A percentile compares a stretch with the other conserved stretches of the same genome.
phyloP scores from a whole-genome alignment of 441 rosid species.

The Syzygium malaccense region DNA sequence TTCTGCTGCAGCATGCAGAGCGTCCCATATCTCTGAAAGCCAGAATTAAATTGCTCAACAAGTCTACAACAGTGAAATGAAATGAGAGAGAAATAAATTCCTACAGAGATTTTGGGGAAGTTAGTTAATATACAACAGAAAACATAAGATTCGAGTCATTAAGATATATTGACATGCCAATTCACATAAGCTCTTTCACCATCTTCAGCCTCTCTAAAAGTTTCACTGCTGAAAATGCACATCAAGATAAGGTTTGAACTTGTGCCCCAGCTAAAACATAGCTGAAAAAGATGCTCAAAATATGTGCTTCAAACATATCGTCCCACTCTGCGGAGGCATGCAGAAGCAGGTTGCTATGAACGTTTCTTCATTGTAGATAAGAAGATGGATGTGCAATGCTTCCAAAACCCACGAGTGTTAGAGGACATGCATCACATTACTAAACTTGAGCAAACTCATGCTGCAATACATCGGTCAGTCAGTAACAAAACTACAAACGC shows the following conservation, averaged over 20 bases:
- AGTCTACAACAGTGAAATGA: background rate
- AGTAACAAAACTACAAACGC: background rate
- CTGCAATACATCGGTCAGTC: background rate
- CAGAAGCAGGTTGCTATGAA: background rate
- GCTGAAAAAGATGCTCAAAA: background rate
- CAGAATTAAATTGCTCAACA: background rate
- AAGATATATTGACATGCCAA: background rate
- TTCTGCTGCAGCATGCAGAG: constrained; percentile 79
- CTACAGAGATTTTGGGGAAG: background rate
- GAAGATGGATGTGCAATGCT: background rate
- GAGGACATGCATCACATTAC: background rate
- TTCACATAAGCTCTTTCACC: no score
- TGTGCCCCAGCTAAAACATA: background rate
- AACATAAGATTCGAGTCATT: background rate
- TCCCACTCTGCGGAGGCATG: no score
- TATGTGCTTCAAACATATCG: no score
- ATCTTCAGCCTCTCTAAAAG: background rate
- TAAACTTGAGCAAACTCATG: background rate
- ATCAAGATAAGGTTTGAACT: background rate
- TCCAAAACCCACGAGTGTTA: background rate
- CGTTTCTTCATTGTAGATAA: background rate
- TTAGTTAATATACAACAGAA: background rate
- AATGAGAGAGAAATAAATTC: background rate
- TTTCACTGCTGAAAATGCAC: background rate
- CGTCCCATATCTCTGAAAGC: constrained; percentile 81